A percentile compares a stretch with the other conserved stretches of the same genome.
These are phyloP conservation scores for Singerocomus inundabilis DNA, from an alignment of 1,284 basidiomycete genomes.

Conservation along the genomic window DNA sequence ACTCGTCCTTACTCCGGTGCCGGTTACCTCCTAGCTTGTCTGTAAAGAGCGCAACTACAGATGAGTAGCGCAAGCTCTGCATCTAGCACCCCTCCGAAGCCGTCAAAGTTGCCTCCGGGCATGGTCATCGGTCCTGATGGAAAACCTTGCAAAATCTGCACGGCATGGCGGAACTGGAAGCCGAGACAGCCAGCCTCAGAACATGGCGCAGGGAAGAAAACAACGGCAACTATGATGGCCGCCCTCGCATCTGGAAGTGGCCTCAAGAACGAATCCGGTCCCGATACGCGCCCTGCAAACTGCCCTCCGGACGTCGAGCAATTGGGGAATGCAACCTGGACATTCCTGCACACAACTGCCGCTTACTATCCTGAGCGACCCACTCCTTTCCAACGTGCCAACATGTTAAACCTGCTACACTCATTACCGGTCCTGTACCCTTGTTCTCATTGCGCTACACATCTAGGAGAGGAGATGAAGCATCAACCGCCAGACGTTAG, in stretches of 20 bases:
- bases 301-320: slow-evolving; percentile 88
- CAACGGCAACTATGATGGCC: slow-evolving; percentile 41
- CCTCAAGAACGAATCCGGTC: slow-evolving; percentile 20
- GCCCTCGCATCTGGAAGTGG: slow-evolving; percentile 39
- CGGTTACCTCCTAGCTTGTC: not conserved
- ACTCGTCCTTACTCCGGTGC: not conserved
- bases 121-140: slow-evolving; percentile 89
- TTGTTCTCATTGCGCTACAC: slow-evolving; percentile 79
- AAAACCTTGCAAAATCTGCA: slow-evolving; percentile 91
- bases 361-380: slow-evolving; percentile 90
- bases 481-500: slow-evolving; percentile 72
- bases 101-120: slow-evolving; percentile 55
- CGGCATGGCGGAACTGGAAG: slow-evolving; percentile 75
- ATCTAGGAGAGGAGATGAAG: slow-evolving; percentile 71
- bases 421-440: slow-evolving; percentile 84
- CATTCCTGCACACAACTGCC: slow-evolving; percentile 91
- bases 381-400: slow-evolving; percentile 65
- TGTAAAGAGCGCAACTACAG: not conserved
- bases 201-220: slow-evolving; percentile 20
- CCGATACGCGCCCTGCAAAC: slow-evolving; percentile 51
- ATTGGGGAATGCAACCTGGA: slow-evolving; percentile 91
- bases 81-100: slow-evolving; percentile 11
- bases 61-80: slow-evolving; percentile 17
- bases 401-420: slow-evolving; percentile 78
- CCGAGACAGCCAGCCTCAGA: slow-evolving; percentile 33